These are phyloP conservation scores for Starmerella ratchasimensis DNA, from an alignment of 805 yeast genomes.

Conservation along the genomic window DNA sequence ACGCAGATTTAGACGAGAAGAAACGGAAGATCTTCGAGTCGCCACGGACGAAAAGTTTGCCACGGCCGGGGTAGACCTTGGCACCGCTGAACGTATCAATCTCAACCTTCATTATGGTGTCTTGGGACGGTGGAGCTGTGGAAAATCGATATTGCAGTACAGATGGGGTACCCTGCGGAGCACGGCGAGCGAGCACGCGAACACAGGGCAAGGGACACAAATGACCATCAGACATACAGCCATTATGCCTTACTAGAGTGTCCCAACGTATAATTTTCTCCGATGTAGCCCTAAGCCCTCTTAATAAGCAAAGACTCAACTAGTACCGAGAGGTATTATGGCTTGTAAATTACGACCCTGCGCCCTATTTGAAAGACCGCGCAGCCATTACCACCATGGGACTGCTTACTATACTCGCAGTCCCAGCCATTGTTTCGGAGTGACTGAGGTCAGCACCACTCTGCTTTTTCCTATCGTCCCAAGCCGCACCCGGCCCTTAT, in stretches of 20 bases:
- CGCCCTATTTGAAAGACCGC: no score
- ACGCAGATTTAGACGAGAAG: constrained; percentile 93
- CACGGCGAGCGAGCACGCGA: not conserved
- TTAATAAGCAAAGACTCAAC: not conserved
- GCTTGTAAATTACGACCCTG: no score
- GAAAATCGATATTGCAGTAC: constrained; percentile 5
- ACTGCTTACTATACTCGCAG: no score
- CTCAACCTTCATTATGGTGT: constrained; percentile 80
- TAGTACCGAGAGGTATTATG: no score
- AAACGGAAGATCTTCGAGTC: constrained; percentile 99
- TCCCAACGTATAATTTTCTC: no score
- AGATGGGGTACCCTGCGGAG: not conserved
- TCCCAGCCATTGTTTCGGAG: no score
- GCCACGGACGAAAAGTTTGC: constrained; percentile 97
- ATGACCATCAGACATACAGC: not conserved
- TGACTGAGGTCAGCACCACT: no score
- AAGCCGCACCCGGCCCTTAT: no score
- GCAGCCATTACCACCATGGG: no score
- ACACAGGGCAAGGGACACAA: not conserved
- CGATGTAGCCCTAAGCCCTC: constrained; percentile 16
- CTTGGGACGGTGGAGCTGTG: constrained; percentile 2
- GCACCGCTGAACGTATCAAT: constrained; percentile 98
- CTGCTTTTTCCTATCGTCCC: no score
- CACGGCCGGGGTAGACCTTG: constrained; percentile 99
- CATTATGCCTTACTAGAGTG: not conserved